A percentile compares a stretch with the other conserved stretches of the same genome.
Conservation (phyloP, 139 green algal species). For the Chlamydomonas asymmetrica region DNA sequence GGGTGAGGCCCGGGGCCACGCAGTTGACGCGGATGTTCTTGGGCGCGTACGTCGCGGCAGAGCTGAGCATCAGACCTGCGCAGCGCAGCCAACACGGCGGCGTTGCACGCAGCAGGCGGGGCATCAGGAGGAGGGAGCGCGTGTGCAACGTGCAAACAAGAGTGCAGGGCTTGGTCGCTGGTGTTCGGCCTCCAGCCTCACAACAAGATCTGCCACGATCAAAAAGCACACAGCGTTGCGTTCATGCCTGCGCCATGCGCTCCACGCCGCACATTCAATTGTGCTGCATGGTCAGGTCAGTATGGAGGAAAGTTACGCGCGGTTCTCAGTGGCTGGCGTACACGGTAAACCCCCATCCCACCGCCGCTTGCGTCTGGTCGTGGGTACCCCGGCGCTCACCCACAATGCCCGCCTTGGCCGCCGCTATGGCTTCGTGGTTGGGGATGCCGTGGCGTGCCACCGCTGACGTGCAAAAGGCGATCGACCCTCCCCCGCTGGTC, state of each 20-base stretch:
- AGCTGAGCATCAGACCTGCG: conserved; percentile 54
- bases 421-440: conserved; percentile 86
- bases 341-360: too few relatives aligned
- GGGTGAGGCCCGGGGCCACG: conserved; percentile 72
- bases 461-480: conserved; percentile 73
- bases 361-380: too few relatives aligned
- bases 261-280: too few relatives aligned
- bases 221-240: too few relatives aligned
- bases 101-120: neutral
- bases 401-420: conserved; percentile 76
- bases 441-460: conserved; percentile 63
- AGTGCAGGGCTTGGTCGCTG: neutral
- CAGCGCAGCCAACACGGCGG: neutral
- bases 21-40: conserved; percentile 86
- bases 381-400: too few relatives aligned
- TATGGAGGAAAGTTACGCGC: too few relatives aligned
- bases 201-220: too few relatives aligned
- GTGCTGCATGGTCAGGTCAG: too few relatives aligned
- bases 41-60: conserved; percentile 74
- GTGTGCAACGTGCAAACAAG: too few relatives aligned
- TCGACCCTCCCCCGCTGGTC: conserved; percentile 64
- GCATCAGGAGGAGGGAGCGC: too few relatives aligned
- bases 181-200: neutral
- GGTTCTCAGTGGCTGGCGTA: too few relatives aligned
- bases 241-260: too few relatives aligned